Conservation (phyloP, 2,329 filamentous ascomycete species). For the Sporothrix brunneoviolacea region DNA sequence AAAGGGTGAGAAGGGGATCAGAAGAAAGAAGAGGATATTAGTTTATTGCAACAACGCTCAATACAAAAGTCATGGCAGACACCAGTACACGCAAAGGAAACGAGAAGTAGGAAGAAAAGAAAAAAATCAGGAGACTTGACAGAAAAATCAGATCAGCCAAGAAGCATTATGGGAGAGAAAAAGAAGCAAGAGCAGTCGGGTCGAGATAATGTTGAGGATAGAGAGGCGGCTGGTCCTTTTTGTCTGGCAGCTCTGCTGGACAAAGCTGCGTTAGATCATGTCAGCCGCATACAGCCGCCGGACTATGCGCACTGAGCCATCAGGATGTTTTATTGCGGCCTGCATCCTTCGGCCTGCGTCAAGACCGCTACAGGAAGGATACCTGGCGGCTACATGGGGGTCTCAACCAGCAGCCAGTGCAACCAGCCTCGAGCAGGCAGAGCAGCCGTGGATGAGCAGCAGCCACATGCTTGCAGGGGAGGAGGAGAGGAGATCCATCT, state of each 20-base stretch:
- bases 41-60: neutral
- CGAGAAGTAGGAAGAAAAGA: neutral
- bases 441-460: neutral
- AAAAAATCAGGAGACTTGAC: neutral
- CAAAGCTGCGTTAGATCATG: neutral
- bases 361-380: neutral
- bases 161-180: neutral
- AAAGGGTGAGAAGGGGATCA: neutral
- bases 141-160: neutral
- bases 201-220: neutral
- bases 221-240: constrained; percentile 1
- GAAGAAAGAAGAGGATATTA: neutral
- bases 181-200: neutral
- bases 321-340: neutral
- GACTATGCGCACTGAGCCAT: neutral
- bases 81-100: neutral
- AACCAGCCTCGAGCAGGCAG: neutral
- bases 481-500: neutral
- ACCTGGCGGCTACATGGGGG: neutral
- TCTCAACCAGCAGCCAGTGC: neutral
- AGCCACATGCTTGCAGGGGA: neutral
- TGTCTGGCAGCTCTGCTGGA: neutral
- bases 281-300: constrained; percentile 7
- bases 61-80: constrained; percentile 11
- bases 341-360: neutral